Conservation (phyloP, 495 filamentous ascomycete genomes). For the Neurospora terricola region DNA sequence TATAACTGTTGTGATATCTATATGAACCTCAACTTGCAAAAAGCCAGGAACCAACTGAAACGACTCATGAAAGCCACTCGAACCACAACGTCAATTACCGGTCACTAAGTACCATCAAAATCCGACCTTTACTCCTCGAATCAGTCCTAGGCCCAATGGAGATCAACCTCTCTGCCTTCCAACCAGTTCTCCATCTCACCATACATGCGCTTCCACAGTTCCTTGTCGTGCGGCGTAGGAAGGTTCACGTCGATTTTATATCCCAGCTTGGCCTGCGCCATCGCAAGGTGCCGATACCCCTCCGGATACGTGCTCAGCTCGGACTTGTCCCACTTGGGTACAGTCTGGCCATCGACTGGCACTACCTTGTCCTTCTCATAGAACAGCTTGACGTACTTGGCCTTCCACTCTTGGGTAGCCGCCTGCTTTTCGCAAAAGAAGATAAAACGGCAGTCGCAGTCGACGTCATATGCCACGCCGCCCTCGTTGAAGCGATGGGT, state of each 20-base stretch:
- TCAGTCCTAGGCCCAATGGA: constrained; percentile 13
- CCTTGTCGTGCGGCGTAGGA: constrained; percentile 24
- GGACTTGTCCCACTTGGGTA: constrained; percentile 38
- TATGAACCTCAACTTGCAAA: background rate
- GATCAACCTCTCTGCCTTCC: constrained; percentile 23
- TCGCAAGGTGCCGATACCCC: constrained; percentile 49
- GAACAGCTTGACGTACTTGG: constrained; percentile 52
- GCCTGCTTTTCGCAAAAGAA: constrained; percentile 47
- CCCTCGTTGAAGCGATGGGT: constrained; percentile 48
- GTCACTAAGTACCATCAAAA: background rate
- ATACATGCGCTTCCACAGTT: constrained; percentile 31
- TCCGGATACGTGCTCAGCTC: constrained; percentile 40
- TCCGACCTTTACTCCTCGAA: background rate
- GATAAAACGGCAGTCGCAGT: constrained; percentile 53
- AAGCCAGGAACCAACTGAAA: background rate
- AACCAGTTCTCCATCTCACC: constrained; percentile 37
- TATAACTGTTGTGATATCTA: background rate
- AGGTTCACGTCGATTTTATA: constrained; percentile 31
- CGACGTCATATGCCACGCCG: constrained; percentile 45
- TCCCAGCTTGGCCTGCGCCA: constrained; percentile 34
- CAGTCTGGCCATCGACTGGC: constrained; percentile 41
- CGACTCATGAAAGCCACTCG: background rate
- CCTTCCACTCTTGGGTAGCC: constrained; percentile 40
- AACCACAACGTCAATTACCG: background rate
- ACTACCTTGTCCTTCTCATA: constrained; percentile 63